Evolutionary conservation across 2,329 filamentous ascomycete genomes (phyloP).

Genomic region (Onygenales sp.): DNA sequence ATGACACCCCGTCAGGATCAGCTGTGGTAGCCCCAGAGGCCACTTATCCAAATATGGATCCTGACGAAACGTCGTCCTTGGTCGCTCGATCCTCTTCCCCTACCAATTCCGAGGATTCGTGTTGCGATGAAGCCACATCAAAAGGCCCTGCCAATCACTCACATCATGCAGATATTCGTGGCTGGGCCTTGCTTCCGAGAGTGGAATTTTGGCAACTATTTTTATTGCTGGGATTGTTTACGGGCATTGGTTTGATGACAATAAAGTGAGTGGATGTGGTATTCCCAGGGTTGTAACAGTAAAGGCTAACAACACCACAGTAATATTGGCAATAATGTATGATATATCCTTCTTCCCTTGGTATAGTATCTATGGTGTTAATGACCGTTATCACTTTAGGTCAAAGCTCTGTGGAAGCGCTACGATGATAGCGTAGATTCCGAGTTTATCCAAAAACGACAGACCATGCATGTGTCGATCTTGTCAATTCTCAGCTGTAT

Average conservation of each 20-base stretch:
- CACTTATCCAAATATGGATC: slow-evolving; percentile 26
- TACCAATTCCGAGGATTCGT: slow-evolving; percentile 42
- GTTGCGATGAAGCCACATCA: slow-evolving; percentile 40
- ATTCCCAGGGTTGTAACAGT: neutral
- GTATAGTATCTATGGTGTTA: neutral
- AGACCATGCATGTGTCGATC: slow-evolving; percentile 88
- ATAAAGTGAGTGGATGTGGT: slow-evolving; percentile 67
- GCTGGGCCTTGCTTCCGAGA: slow-evolving; percentile 60
- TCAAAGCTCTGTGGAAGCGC: slow-evolving; percentile 76
- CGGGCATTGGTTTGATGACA: slow-evolving; percentile 92
- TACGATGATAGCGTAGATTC: slow-evolving; percentile 65
- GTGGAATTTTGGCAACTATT: slow-evolving; percentile 89
- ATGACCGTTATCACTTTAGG: slow-evolving; percentile 21
- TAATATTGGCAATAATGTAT: slow-evolving; percentile 84
- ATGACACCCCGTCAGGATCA: slow-evolving; percentile 23
- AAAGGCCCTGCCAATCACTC: slow-evolving; percentile 60
- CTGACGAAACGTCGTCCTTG: slow-evolving; percentile 72
- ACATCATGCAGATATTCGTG: slow-evolving; percentile 84
- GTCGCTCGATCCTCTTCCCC: slow-evolving; percentile 54
- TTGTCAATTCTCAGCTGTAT: slow-evolving; percentile 81
- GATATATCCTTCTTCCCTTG: slow-evolving; percentile 4
- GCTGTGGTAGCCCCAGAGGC: slow-evolving; percentile 17
- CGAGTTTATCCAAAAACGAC: slow-evolving; percentile 67
- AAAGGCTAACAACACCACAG: slow-evolving; percentile 39
- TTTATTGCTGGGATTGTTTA: slow-evolving; percentile 75